Evolutionary conservation across 179 eudicot genomes (phyloP).

Genomic region (Vitellaria paradoxa): DNA sequence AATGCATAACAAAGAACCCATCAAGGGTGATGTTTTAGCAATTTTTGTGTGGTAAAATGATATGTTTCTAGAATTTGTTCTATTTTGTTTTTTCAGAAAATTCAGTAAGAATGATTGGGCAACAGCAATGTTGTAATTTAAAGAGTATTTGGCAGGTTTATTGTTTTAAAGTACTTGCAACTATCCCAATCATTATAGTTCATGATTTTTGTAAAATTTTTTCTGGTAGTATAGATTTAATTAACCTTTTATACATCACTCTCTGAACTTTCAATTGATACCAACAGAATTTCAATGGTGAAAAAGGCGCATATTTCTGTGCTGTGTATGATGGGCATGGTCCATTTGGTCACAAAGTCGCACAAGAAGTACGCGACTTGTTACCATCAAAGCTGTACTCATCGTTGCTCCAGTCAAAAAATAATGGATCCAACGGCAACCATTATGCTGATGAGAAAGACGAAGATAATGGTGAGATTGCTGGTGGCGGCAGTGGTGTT

Average conservation of each 20-base stretch:
- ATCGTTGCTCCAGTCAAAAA: constrained; percentile 23
- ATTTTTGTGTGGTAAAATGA: too few relatives aligned
- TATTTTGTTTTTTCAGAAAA: too few relatives aligned
- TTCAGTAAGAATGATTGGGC: too few relatives aligned
- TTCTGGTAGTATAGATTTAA: too few relatives aligned
- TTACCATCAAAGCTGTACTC: constrained; percentile 52
- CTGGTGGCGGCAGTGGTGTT: background rate
- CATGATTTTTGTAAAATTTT: too few relatives aligned
- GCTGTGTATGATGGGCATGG: constrained; percentile 91
- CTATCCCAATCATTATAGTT: too few relatives aligned
- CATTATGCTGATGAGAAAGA: background rate
- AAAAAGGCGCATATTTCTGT: constrained; percentile 55
- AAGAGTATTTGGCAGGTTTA: too few relatives aligned
- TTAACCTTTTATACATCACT: too few relatives aligned
- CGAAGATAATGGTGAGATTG: background rate
- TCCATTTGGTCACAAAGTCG: constrained; percentile 73
- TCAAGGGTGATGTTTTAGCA: background rate
- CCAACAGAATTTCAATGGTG: constrained; percentile 59
- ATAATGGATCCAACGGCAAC: constrained; percentile 13
- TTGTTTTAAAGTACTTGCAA: too few relatives aligned
- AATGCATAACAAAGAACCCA: background rate
- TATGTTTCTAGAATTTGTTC: too few relatives aligned
- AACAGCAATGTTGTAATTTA: too few relatives aligned
- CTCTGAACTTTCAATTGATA: too few relatives aligned
- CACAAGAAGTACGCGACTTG: constrained; percentile 51